These are phyloP conservation scores for Oryza nivara DNA, from an alignment of 176 grass and related monocot species.

Conservation along the genomic window DNA sequence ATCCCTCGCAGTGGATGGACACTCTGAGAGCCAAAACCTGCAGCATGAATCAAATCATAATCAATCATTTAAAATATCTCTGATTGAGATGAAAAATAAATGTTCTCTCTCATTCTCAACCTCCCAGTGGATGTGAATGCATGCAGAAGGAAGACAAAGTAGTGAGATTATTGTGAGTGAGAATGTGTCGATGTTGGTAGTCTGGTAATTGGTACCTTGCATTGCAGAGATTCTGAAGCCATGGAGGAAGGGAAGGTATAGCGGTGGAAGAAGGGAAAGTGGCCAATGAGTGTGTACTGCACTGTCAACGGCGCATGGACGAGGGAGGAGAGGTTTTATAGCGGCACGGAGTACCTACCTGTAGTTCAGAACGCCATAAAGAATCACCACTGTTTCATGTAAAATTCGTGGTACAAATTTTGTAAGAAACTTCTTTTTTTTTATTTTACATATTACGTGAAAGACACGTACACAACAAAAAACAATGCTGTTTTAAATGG, in stretches of 20 bases:
- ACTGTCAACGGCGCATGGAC: background rate
- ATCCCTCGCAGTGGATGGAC: constrained; percentile 57
- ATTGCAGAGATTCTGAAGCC: constrained; percentile 39
- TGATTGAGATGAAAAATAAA: too few relatives aligned
- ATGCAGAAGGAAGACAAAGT: background rate
- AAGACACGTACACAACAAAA: too few relatives aligned
- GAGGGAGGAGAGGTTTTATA: constrained; percentile 26
- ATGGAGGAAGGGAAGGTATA: background rate
- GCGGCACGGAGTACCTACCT: too few relatives aligned
- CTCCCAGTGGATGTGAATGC: too few relatives aligned
- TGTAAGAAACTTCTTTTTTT: background rate
- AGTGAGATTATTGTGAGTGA: background rate
- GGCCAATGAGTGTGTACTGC: background rate
- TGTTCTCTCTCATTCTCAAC: too few relatives aligned
- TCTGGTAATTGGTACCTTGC: constrained; percentile 25
- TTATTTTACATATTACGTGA: too few relatives aligned
- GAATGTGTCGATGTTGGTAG: background rate
- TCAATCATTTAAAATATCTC: background rate
- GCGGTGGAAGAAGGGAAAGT: constrained; percentile 21
- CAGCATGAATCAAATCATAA: constrained; percentile 5
- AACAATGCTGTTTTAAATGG: too few relatives aligned
- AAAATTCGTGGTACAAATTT: background rate
- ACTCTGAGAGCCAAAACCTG: constrained; percentile 49
- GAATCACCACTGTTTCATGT: background rate
- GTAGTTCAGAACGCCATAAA: background rate